phyloP scores from a whole-genome alignment of 371 early-diverging fungal species.

The Zychaea mexicana region DNA sequence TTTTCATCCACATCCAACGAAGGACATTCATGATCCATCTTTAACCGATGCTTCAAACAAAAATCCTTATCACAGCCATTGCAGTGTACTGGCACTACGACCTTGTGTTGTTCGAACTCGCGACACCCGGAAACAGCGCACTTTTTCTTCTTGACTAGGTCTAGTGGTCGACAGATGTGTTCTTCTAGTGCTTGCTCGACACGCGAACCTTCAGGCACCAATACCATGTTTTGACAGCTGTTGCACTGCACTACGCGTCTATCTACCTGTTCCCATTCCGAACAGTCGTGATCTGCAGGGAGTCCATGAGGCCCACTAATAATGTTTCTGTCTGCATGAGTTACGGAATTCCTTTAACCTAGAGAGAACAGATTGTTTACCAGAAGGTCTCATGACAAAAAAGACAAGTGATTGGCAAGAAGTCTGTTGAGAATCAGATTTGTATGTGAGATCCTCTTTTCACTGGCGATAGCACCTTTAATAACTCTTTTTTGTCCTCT shows the following conservation, averaged over 20 bases:
- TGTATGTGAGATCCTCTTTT: neutral
- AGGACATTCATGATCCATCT: slow-evolving; percentile 7
- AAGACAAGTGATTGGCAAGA: slow-evolving; percentile 9
- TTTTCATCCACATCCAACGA: neutral
- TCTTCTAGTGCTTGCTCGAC: neutral
- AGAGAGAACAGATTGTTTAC: no score
- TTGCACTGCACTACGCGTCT: slow-evolving; percentile 5
- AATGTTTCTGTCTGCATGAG: no score
- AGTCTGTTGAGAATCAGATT: slow-evolving; percentile 7
- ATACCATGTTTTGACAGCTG: neutral
- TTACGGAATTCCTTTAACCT: no score
- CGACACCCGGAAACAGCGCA: slow-evolving; percentile 5
- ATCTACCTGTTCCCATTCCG: neutral
- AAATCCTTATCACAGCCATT: neutral
- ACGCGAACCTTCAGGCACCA: neutral
- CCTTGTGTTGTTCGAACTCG: slow-evolving; percentile 5
- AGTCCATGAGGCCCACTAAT: slow-evolving; percentile 4
- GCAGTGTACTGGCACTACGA: neutral
- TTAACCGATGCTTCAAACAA: slow-evolving; percentile 5
- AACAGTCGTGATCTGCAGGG: neutral
- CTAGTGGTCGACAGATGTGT: neutral
- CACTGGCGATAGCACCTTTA: neutral
- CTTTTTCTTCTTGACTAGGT: neutral
- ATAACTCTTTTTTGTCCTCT: no score
- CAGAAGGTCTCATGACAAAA: slow-evolving; percentile 10